Evolutionary conservation across 2,329 filamentous ascomycete species (phyloP).

Genomic region (Madurella mycetomatis): DNA sequence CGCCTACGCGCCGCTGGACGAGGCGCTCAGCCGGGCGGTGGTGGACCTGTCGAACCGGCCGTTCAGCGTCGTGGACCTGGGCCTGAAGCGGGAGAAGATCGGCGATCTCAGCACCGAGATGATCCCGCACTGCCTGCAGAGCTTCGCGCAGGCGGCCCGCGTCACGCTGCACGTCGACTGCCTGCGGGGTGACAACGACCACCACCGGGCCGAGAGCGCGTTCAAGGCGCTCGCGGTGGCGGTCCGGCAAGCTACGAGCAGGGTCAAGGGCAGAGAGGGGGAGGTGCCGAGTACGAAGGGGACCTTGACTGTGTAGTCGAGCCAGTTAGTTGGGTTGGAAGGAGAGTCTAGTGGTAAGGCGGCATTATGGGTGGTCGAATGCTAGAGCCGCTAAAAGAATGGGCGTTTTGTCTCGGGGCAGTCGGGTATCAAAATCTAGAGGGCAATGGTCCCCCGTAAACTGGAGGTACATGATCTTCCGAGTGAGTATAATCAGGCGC

Average conservation of each 20-base stretch:
- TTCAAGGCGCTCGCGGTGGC: constrained; percentile 96
- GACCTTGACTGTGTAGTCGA: constrained; percentile 60
- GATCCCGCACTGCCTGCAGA: constrained; percentile 92
- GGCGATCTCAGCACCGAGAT: constrained; percentile 93
- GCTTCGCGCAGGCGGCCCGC: constrained; percentile 84
- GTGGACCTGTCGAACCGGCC: constrained; percentile 93
- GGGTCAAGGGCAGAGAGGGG: constrained; percentile 74
- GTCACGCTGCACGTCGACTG: constrained; percentile 96
- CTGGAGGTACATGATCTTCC: too few relatives aligned
- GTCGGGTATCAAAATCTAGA: too few relatives aligned
- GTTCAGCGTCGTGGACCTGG: constrained; percentile 76
- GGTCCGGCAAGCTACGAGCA: constrained; percentile 68
- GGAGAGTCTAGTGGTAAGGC: too few relatives aligned
- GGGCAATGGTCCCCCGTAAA: too few relatives aligned
- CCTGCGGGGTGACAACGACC: constrained; percentile 85
- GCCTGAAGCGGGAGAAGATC: constrained; percentile 85
- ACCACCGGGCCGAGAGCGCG: constrained; percentile 91
- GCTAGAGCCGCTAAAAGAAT: too few relatives aligned
- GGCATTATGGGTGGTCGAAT: neutral
- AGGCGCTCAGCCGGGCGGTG: constrained; percentile 88
- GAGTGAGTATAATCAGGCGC: too few relatives aligned
- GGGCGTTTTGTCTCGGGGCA: too few relatives aligned
- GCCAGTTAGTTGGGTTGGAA: neutral
- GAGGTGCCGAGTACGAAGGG: constrained; percentile 97
- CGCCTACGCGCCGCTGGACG: constrained; percentile 90